Conservation (phyloP, 257 asterid genomes). For the Solanum chmielewskii region DNA sequence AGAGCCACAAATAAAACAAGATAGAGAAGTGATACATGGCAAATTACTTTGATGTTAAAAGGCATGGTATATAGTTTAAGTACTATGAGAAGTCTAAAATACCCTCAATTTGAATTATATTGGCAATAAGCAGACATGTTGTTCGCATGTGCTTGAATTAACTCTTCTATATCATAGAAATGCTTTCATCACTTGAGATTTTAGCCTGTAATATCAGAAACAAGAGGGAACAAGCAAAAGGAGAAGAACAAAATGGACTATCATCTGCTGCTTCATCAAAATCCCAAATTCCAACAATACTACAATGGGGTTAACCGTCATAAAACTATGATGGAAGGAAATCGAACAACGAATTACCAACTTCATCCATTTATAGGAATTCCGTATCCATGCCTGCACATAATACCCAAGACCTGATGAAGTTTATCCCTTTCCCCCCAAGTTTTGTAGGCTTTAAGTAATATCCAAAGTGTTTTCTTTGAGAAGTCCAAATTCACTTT, state of each 20-base stretch:
- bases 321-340: not conserved
- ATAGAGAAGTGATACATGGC: not conserved
- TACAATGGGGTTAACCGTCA: not conserved
- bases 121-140: not conserved
- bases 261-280: not conserved
- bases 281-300: not conserved
- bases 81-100: not conserved
- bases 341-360: not conserved
- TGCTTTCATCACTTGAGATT: not conserved
- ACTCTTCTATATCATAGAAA: not conserved
- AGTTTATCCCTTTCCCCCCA: constrained; percentile 46
- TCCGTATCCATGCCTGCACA: constrained; percentile 58
- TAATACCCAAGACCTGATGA: constrained; percentile 48
- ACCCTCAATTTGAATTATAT: not conserved
- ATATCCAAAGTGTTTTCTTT: constrained; percentile 55
- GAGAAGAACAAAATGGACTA: not conserved
- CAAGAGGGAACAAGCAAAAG: not conserved
- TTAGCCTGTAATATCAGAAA: not conserved
- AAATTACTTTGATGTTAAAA: not conserved
- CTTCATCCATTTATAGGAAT: constrained; percentile 14
- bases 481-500: constrained; percentile 33
- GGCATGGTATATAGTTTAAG: not conserved
- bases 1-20: not conserved
- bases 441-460: constrained; percentile 33
- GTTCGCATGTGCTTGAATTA: not conserved